These are phyloP conservation scores for Boletus barrowsii DNA, from an alignment of 768 basidiomycete genomes.

Conservation along the genomic window DNA sequence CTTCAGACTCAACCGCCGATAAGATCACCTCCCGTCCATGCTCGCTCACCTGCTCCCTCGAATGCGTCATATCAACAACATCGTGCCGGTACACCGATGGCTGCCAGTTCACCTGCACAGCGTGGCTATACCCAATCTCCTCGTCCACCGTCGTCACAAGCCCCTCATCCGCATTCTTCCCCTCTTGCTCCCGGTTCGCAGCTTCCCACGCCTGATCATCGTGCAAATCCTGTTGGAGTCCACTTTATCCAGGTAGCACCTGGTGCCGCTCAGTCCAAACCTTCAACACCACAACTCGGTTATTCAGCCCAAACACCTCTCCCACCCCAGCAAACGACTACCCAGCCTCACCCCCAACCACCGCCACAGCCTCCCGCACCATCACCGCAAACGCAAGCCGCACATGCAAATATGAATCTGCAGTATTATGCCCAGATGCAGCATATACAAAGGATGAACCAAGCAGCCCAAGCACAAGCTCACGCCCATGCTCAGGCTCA, in stretches of 20 bases:
- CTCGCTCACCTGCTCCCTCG: conserved; percentile 25
- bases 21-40: conserved; percentile 29
- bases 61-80: conserved; percentile 23
- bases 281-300: conserved; percentile 28
- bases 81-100: conserved; percentile 16
- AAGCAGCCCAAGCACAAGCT: conserved; percentile 25
- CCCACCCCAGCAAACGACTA: conserved; percentile 18
- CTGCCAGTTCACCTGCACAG: conserved; percentile 29
- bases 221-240: conserved; percentile 17
- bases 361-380: conserved; percentile 21
- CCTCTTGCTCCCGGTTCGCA: conserved; percentile 30
- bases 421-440: conserved; percentile 21
- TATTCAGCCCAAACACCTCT: conserved; percentile 20
- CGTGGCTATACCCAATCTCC: conserved; percentile 35
- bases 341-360: conserved; percentile 24
- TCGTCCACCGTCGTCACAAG: conserved; percentile 32
- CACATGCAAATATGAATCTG: conserved; percentile 12
- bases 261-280: conserved; percentile 23
- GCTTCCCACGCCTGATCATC: conserved; percentile 25
- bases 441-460: conserved; percentile 16
- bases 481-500: conserved; percentile 21
- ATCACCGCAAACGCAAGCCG: conserved; percentile 20
- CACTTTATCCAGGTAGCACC: conserved; percentile 30
- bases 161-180: conserved; percentile 29
- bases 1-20: conserved; percentile 29